Conservation (phyloP, 2,329 filamentous ascomycete genomes). For the Cladosporium oxysporum region DNA sequence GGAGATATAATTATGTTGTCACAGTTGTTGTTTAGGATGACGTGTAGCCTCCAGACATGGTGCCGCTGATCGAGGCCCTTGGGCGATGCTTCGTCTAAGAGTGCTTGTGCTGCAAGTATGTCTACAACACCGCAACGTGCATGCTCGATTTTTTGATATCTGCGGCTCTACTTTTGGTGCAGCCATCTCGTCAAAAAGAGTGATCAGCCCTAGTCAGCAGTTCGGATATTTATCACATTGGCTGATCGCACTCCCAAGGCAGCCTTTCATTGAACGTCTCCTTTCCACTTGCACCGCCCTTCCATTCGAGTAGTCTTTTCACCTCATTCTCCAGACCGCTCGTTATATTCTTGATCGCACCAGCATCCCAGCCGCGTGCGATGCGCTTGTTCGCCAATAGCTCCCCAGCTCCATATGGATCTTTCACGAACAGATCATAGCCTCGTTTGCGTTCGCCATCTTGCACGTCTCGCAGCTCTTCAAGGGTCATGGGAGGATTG, state of each 20-base stretch:
- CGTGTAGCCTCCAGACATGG: background rate
- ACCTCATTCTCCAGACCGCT: slow-evolving; percentile 28
- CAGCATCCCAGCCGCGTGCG: slow-evolving; percentile 42
- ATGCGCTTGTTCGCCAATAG: slow-evolving; percentile 42
- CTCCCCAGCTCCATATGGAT: slow-evolving; percentile 42
- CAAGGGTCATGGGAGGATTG: slow-evolving; percentile 45
- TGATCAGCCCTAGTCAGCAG: background rate
- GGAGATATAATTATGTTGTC: background rate
- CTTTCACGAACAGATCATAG: slow-evolving; percentile 41
- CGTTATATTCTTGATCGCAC: slow-evolving; percentile 16
- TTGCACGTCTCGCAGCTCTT: slow-evolving; percentile 41
- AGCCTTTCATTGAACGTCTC: slow-evolving; percentile 30
- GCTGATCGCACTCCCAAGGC: slow-evolving; percentile 28
- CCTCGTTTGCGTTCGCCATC: slow-evolving; percentile 41
- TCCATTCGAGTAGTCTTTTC: slow-evolving; percentile 31
- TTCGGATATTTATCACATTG: background rate
- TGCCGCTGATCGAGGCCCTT: background rate
- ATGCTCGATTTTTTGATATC: background rate
- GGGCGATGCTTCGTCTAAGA: background rate
- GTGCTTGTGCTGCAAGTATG: background rate
- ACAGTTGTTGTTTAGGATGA: background rate
- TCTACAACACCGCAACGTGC: background rate
- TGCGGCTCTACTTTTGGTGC: background rate
- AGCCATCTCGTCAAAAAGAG: background rate
- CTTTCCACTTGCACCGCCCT: slow-evolving; percentile 31